These are phyloP conservation scores for Bryopsis sp. DNA, from an alignment of 139 green algal genomes.

Conservation along the genomic window DNA sequence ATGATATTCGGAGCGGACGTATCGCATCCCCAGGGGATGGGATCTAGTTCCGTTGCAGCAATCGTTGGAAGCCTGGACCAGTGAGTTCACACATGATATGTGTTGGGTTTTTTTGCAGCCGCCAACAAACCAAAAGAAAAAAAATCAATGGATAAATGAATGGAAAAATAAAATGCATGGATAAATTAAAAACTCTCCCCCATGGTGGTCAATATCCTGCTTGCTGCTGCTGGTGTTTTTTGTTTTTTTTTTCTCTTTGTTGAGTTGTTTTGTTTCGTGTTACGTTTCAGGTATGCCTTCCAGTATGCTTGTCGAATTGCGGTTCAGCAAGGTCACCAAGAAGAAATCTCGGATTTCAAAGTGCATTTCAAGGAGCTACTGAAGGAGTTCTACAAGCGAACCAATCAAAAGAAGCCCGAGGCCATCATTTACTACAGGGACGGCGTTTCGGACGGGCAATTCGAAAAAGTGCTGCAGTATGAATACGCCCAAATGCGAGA, in stretches of 20 bases:
- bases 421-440: constrained; percentile 17
- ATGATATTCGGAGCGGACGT: constrained; percentile 62
- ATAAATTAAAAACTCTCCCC: too few species aligned
- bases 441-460: constrained; percentile 18
- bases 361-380: constrained; percentile 8
- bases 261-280: not conserved
- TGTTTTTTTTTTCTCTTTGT: not conserved
- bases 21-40: constrained; percentile 32
- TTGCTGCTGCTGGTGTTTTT: too few species aligned
- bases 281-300: constrained; percentile 6
- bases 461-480: constrained; percentile 10
- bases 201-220: too few species aligned
- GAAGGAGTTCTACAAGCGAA: constrained; percentile 9
- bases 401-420: constrained; percentile 10
- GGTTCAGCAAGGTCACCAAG: not conserved
- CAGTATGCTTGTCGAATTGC: constrained; percentile 4
- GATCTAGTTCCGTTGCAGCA: constrained; percentile 4
- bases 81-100: too few species aligned
- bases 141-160: too few species aligned
- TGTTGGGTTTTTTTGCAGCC: too few species aligned
- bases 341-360: constrained; percentile 17
- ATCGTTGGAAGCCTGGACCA: constrained; percentile 15
- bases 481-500: constrained; percentile 14
- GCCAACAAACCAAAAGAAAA: too few species aligned
- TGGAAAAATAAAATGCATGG: too few species aligned